phyloP scores from a whole-genome alignment of 139 green algal genomes.

The Spirogloea muscicola region DNA sequence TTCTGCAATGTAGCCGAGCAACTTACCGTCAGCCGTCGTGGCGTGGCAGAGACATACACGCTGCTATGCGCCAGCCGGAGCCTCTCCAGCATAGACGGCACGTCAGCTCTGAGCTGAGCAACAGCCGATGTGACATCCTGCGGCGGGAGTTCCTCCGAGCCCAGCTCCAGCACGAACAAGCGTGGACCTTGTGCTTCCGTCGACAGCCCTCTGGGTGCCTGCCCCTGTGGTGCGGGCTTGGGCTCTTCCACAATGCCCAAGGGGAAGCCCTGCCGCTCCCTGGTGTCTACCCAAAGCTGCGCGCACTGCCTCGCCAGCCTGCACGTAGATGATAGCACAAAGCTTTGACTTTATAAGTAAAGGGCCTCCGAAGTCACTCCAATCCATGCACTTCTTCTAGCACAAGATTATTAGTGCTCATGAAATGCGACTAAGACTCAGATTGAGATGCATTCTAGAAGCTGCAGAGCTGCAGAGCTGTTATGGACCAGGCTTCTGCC shows the following conservation, averaged over 20 bases:
- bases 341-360: neutral
- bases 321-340: neutral
- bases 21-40: constrained; percentile 74
- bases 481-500: too few species aligned
- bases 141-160: constrained; percentile 95
- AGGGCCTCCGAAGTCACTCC: neutral
- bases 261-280: constrained; percentile 85
- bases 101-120: constrained; percentile 68
- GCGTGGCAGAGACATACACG: constrained; percentile 76
- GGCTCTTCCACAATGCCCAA: constrained; percentile 59
- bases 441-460: too few species aligned
- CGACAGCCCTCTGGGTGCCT: neutral
- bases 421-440: too few species aligned
- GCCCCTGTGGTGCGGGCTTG: constrained; percentile 39
- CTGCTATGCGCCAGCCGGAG: constrained; percentile 69
- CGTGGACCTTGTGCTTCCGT: neutral
- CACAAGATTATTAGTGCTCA: neutral
- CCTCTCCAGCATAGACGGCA: constrained; percentile 70
- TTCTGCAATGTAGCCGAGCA: too few species aligned
- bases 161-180: constrained; percentile 91
- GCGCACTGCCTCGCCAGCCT: constrained; percentile 51
- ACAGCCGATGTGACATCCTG: constrained; percentile 74
- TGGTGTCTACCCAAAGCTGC: constrained; percentile 77
- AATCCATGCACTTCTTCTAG: neutral
- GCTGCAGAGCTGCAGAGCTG: too few species aligned